Percentiles rank a stretch among this genome's conserved stretches.
Conservation (phyloP, 345 rosid species). For the Lepidium sativum region DNA sequence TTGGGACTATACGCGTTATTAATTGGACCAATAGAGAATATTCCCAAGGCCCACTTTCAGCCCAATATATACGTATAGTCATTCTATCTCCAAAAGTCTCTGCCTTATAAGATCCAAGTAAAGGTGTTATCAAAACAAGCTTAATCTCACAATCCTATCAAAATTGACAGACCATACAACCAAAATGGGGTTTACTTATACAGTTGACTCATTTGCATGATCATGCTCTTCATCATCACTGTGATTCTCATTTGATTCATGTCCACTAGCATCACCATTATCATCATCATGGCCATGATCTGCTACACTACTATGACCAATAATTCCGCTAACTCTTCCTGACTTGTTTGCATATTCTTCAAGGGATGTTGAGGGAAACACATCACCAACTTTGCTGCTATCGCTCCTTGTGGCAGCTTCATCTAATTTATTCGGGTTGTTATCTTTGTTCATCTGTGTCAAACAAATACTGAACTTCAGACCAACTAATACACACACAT, state of each 20-base stretch:
- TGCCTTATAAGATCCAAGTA: neutral
- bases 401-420: constrained; percentile 33
- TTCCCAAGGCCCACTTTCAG: neutral
- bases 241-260: constrained; percentile 23
- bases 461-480: constrained; percentile 9
- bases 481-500: neutral
- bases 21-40: neutral
- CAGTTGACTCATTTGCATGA: constrained; percentile 6
- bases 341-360: constrained; percentile 56
- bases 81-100: neutral
- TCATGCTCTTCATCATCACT: constrained; percentile 23
- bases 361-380: constrained; percentile 64
- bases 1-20: neutral
- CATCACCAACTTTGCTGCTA: constrained; percentile 64
- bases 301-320: constrained; percentile 4
- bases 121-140: constrained; percentile 11
- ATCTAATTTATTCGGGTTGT: constrained; percentile 33
- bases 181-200: neutral
- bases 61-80: neutral
- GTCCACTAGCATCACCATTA: constrained; percentile 10
- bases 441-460: constrained; percentile 63
- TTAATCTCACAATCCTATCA: constrained; percentile 10
- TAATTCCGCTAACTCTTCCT: constrained; percentile 20
- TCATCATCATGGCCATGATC: constrained; percentile 19
- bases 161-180: constrained; percentile 9